Base-by-base conservation (phyloP, 140 eudicot genomes). In the Bidens hawaiensis region DNA sequence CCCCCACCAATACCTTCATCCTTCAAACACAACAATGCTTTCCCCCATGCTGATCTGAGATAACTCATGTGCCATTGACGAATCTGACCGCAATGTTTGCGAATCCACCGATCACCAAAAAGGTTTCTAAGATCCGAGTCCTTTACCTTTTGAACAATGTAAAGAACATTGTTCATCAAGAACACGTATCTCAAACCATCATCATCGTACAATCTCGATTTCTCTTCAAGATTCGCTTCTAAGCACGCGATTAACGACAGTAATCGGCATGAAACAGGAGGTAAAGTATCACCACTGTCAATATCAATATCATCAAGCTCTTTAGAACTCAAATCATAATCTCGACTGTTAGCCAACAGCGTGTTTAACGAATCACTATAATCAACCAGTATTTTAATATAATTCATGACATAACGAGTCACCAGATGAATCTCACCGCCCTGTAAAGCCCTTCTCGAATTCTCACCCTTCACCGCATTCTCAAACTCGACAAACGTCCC, bases 41-140 rank as follows among this genome's bases (percentile, higher is more conserved):
- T 87, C 67, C 79, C 90, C 98, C 95, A 91, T 53, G 96, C 85
- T 26, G 96, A 80, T 75, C 98, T 87, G n/a, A 91, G 95, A 71
- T 87, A 87, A 46, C 85, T 79, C 8, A 95, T 87, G 64, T 87
- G 89, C 49, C 85, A 76, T 67, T 87, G 95, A 36, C 96, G 76
- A 48, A 91, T 77, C 72, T 78, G 81, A 16, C 96, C 95, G 5
- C 87, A 75, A 19, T 82, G 94, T 58, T 79, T 91, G 12, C 85
- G 82, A 26, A 91, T 77, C 96, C 98, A 91, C 59, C 85, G 76
- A 76, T 91, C 98, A 52, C 98, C 98, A 65, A 84, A 55, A 73
- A 87, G 78, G 67, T 73, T 91, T 31, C 85, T 67, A 31, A 91
- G 88, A 49, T 91, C 96, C 0, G 98, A 91, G 65, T 80, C 91